Base-by-base conservation (phyloP, 148 eudicot genomes). In the Dysphania ambrosioides region DNA sequence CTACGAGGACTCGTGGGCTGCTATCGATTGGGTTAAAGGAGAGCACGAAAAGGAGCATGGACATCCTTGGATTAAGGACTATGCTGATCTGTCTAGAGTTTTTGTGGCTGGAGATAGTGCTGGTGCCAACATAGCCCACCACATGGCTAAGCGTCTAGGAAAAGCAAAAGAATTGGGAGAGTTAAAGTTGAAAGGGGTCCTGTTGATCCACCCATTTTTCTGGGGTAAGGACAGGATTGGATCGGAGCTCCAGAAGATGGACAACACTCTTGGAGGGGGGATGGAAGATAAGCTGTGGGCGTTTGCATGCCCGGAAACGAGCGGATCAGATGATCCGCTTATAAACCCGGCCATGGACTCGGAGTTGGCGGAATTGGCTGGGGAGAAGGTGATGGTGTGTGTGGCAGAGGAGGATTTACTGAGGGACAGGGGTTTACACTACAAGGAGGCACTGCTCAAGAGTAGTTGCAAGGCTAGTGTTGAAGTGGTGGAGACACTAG, bases 31-130 rank as follows among this genome's bases (percentile, higher is more conserved):
- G 84, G 73, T 84, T n/a, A n/a, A n/a, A n/a, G n/a, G n/a, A 31
- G 57, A 59, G 19, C 30, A 26, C 2, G 74, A n/a, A 1, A 0
- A 26, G 9, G 71, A 76, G 21, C 32, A 58, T 2, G 89, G 2
- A 11, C 55, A 80, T 8, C 75, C 80, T 0, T 87, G 88, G 93
- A 77, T 89, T 1, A 87, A 32, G 30, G 75, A 77, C 2, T 47
- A 74, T 5, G 89, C 47, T 1, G 83, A 87, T 70, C 58, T 74
- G 16, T 10, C 63, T 1, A 71, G 79, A 13, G 67, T 89, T 24
- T 85, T 74, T 47, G 53, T 89, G 8, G 84, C 83, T 1, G 93
- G 93, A 13, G 93, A 89, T 35, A 89, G 93, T 57, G 88, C 90
- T 0, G 93, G 93, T 3, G 93, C 79, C 0, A 87, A 73, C 59